Base-by-base conservation (phyloP, 2,329 filamentous ascomycete species). In the Aureobasidium namibiae region DNA sequence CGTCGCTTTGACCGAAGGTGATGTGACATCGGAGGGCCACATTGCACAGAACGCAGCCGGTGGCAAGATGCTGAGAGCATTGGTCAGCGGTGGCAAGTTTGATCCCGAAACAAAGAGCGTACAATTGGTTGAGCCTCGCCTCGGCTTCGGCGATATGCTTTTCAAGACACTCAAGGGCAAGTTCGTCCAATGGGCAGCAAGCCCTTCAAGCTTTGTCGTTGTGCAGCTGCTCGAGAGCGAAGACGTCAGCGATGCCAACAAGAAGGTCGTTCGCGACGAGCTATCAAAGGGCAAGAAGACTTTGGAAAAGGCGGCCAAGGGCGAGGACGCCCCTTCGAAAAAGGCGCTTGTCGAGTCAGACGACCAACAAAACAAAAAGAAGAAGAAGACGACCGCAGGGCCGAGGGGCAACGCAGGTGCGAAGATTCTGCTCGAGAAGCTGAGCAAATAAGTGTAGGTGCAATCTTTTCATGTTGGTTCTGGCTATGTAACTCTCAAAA, bases 61-160 rank as follows among this genome's bases (percentile, higher is more conserved):
- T 41, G 90, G 89, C 16, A 87, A 90, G 61, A 88, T 96, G 86
- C 81, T 97, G 67, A 96, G 96, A 77, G 88, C 88, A 0, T 82
- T 99, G 8, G 91, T 96, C 24, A 87, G 90, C 58, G 94, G 94
- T 42, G 94, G 95, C 26, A 86, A 85, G 60, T 99, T 89, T 70
- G 90, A 97, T 73, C 83, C 84, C 62, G 80, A 80, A 44, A 80
- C 83, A 2, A 90, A 90, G 73, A 84, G 69, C 54, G 73, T 94
- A 45, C 81, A 88, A 67, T 82, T 84, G 23, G 80, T 88, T 2
- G 84, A 91, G 50, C 90, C 91, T 16, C 81, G 89, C 8, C 79
- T 97, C 59, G 81, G 86, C 52, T 99, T 99, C 71, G 85, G 89
- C 61, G 82, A 88, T 64, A 77, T 88, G 50, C 79, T 99, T n/a